These are phyloP conservation scores for Plasmodium blacklocki DNA, from an alignment of 169 alveolate genomes.

Conservation along the genomic window DNA sequence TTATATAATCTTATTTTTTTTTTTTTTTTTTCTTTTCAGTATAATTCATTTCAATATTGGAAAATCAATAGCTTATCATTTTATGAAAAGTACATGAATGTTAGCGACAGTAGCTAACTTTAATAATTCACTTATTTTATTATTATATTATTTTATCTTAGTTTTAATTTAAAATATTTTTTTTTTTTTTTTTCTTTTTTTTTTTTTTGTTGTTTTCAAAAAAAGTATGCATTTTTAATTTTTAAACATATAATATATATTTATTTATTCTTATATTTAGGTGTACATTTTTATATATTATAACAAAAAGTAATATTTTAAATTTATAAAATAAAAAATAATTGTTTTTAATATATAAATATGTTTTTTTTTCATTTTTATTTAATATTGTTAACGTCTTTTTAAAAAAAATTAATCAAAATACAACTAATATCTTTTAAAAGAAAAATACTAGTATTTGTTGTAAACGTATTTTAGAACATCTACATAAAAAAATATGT, in stretches of 20 bases:
- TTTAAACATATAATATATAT: background rate
- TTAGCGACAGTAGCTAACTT: constrained; percentile 63
- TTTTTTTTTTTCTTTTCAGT: constrained; percentile 25
- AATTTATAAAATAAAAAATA: too few relatives aligned
- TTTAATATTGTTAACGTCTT: too few relatives aligned
- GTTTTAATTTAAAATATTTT: background rate
- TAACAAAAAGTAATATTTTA: too few relatives aligned
- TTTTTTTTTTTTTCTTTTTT: constrained; percentile 1
- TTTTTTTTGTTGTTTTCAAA: background rate
- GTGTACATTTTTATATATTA: too few relatives aligned
- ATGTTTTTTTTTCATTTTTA: too few relatives aligned
- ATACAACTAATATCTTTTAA: too few relatives aligned
- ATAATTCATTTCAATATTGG: constrained; percentile 76
- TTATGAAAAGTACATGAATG: constrained; percentile 73
- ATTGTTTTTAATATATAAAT: too few relatives aligned
- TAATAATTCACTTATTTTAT: background rate
- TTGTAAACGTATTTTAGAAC: too few relatives aligned
- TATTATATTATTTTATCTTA: background rate
- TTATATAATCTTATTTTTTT: background rate
- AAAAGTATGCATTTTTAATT: background rate
- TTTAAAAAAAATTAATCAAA: too few relatives aligned
- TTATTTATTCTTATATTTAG: too few relatives aligned
- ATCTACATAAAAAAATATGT: too few relatives aligned
- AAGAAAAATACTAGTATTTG: too few relatives aligned
- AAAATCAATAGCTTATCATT: constrained; percentile 64